Evolutionary conservation across 345 rosid species (phyloP).

Genomic region (Eucalyptus rudis): DNA sequence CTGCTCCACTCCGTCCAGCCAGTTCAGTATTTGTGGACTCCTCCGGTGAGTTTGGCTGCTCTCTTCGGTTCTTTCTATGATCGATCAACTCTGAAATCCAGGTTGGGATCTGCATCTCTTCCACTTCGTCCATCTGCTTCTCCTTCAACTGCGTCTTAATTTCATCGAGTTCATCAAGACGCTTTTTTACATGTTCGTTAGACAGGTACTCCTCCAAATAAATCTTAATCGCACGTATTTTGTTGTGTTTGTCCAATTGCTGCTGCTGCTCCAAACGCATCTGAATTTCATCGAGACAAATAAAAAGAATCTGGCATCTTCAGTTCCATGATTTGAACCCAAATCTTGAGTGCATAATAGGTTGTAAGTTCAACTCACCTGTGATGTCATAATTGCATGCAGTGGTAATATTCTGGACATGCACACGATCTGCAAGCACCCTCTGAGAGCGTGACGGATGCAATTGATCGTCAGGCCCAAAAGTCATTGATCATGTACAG

Average conservation of each 20-base stretch:
- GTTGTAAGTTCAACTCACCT: slow-evolving; percentile 15
- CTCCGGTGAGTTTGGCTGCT: not conserved
- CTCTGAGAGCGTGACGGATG: slow-evolving; percentile 10
- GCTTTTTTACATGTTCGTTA: rapidly evolving
- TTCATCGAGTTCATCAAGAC: not conserved
- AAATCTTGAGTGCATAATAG: not conserved
- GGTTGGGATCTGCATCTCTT: slow-evolving; percentile 35
- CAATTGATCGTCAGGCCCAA: not conserved
- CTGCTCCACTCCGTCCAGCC: rapidly evolving
- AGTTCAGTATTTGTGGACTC: not conserved
- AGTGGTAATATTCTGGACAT: slow-evolving; percentile 71
- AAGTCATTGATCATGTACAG: not conserved
- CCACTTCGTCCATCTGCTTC: slow-evolving; percentile 51
- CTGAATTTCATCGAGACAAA: not conserved
- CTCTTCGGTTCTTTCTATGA: slow-evolving; percentile 25
- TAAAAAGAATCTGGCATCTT: not conserved
- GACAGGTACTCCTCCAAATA: not conserved
- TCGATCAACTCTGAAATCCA: slow-evolving; percentile 8
- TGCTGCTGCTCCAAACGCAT: not conserved
- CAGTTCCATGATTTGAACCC: not conserved
- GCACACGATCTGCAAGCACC: slow-evolving; percentile 37
- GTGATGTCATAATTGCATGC: slow-evolving; percentile 63
- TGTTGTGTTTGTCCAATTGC: not conserved
- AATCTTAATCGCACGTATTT: rapidly evolving
- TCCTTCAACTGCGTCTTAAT: slow-evolving; percentile 63